Evolutionary conservation across 345 rosid genomes (phyloP), one percentile per base, ranked within the genome.

Genomic region (Cardamine resedifolia): DNA sequence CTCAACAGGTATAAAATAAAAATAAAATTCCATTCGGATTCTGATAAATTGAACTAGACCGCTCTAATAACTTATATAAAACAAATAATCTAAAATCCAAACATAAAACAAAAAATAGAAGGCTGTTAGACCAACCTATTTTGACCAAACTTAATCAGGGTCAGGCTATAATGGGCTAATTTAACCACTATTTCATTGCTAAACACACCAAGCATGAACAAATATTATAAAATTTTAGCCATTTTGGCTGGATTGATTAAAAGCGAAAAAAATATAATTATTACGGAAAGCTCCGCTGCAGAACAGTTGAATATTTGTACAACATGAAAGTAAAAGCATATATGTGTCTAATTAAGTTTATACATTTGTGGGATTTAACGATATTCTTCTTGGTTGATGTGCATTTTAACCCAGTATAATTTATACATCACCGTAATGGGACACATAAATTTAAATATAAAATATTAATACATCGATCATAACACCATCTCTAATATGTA

Each of bases 301-400:
- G 24, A 10, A 10, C 12, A 8, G 23, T 27, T 51, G 7, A 61
- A 19, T 52, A 61, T 36, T 10, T 52, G 10, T 19, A 44, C 39
- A 27, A 57, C 56, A 11, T 72, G 64, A 41, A 52, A 43, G 28
- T 31, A 44, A 63, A 72, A 64, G 77, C 53, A 72, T 53, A 71
- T 50, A 55, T 63, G 76, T 72, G 58, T 31, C 31, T 61, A 71
- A 30, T 16, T 61, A 27, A 3, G 39, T 49, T 0, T 49, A 1
- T 5, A 10, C 21, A 3, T 24, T 26, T 16, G 30, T 65, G 66
- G 66, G 49, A 14, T 26, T 66, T 12, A 43, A 66, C 51, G 45
- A 65, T 73, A 73, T 66, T 48, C 72, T 66, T 58, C 77, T 66
- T 66, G 77, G 72, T 26, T 48, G 23, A 66, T 74, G 78, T 74